phyloP scores from a whole-genome alignment of 306 rosid genomes.

The Prunus campanulata region DNA sequence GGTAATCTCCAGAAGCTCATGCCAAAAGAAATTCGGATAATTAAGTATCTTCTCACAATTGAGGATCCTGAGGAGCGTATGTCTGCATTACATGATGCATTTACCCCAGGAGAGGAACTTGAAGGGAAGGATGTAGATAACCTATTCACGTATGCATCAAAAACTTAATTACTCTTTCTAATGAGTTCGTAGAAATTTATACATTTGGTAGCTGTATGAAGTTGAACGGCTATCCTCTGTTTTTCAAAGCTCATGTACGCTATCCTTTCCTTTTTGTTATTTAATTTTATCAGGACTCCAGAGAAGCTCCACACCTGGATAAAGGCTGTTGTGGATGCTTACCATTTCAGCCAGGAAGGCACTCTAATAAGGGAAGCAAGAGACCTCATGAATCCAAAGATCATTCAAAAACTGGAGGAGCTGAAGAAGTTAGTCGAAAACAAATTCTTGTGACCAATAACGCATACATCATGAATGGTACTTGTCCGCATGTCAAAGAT shows the following conservation, averaged over 20 bases:
- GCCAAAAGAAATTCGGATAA: slow-evolving; percentile 87
- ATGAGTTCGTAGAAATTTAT: background rate
- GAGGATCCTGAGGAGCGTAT: slow-evolving; percentile 74
- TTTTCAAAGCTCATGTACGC: background rate
- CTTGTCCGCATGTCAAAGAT: background rate
- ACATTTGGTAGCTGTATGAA: background rate
- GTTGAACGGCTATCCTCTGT: background rate
- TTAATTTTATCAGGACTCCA: slow-evolving; percentile 55
- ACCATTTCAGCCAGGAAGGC: slow-evolving; percentile 76
- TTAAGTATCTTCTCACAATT: slow-evolving; percentile 70
- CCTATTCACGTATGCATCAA: slow-evolving; percentile 68
- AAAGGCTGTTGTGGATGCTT: slow-evolving; percentile 68
- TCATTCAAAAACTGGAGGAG: slow-evolving; percentile 67
- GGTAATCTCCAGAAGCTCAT: slow-evolving; percentile 78
- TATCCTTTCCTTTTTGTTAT: slow-evolving; percentile 5
- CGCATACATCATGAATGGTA: background rate
- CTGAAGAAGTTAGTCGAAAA: slow-evolving; percentile 56
- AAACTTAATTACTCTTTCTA: slow-evolving; percentile 1
- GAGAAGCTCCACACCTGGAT: slow-evolving; percentile 77
- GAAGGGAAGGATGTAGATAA: slow-evolving; percentile 71
- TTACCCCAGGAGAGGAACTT: slow-evolving; percentile 90
- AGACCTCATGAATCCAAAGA: slow-evolving; percentile 82
- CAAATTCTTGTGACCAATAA: slow-evolving; percentile 57
- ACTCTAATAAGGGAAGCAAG: slow-evolving; percentile 83
- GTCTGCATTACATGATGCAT: slow-evolving; percentile 68